Evolutionary conservation across 2,329 filamentous ascomycete genomes (phyloP), one percentile per base, ranked within the genome.

Genomic region (Fusarium mundagurra): DNA sequence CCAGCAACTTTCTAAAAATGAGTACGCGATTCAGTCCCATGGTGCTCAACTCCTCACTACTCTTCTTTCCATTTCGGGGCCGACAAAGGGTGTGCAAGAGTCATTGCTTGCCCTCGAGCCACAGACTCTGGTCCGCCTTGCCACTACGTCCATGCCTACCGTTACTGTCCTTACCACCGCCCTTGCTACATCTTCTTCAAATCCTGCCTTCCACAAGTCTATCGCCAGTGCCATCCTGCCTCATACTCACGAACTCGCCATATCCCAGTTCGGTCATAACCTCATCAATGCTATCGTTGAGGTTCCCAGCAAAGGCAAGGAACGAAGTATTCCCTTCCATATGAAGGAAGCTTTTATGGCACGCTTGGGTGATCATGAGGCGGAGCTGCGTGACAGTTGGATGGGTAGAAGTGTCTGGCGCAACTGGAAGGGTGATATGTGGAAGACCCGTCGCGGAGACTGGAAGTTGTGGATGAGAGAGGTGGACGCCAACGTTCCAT

Each of bases 11-110:
- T 84, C 74, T 76, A 89, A 84, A 90, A 94, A 86, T 82, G 94
- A 80, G 61, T 82, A 85, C 36, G 85, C 87, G 36, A 82, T 89
- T 29, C 82, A 87, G 39, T 87, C 86, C 7, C 95, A 99, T 84
- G 94, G 93, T 68, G 94, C 94, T 27, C 88, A 98, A 53, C 88
- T 99, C 34, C 92, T 93, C 14, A 92, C 96, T 71, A 85, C 93
- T 8, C 92, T 99, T 85, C 90, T 98, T 58, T 85, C 89, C 13
- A 92, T 94, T 33, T 89, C 93, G 0, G 94, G 94, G 1, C 86
- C 95, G 4, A 88, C 89, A 64, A 90, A 90, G 58, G 87, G 95
- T 17, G 89, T 97, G 38, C 94, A 96, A 80, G 89, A 91, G 22
- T 90, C 92, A n/a, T 83, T 96, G 31, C 84, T 92, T 27, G 85